Conservation (phyloP, 495 filamentous ascomycete genomes). For the Talaromyces borbonicus region DNA sequence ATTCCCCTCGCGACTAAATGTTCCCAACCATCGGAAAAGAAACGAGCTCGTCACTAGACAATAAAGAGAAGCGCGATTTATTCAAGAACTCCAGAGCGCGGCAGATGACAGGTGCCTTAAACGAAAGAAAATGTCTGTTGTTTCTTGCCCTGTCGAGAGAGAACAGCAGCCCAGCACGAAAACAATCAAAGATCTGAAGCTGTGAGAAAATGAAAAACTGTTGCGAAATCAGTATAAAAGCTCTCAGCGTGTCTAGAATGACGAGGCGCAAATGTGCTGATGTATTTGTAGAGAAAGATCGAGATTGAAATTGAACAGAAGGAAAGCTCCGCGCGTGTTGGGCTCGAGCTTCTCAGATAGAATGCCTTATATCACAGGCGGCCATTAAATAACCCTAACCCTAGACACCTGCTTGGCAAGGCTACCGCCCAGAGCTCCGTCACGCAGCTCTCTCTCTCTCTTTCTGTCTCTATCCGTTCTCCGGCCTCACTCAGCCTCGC, state of each 20-base stretch:
- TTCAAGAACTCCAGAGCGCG: slow-evolving; percentile 23
- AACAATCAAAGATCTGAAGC: neutral
- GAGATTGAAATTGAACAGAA: slow-evolving; percentile 5
- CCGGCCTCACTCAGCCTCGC: slow-evolving; percentile 8
- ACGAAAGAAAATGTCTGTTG: slow-evolving; percentile 32
- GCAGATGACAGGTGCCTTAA: slow-evolving; percentile 28
- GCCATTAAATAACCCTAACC: no score
- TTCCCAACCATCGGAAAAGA: slow-evolving; percentile 31
- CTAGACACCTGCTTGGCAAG: slow-evolving; percentile 21
- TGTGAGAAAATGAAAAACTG: neutral
- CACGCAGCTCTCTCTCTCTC: slow-evolving; percentile 25
- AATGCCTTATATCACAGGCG: slow-evolving; percentile 25
- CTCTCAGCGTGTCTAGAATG: neutral
- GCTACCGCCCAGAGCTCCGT: slow-evolving; percentile 34
- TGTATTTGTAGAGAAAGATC: slow-evolving; percentile 20
- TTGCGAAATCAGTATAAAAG: neutral
- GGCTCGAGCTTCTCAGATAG: neutral
- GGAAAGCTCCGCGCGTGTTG: neutral
- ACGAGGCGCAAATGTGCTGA: neutral
- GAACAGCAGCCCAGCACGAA: neutral
- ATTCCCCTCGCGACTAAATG: slow-evolving; percentile 25
- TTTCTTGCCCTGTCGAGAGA: slow-evolving; percentile 20
- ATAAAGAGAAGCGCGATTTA: slow-evolving; percentile 35
- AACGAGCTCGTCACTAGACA: slow-evolving; percentile 11
- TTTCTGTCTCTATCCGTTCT: slow-evolving; percentile 12